Percentiles rank a stretch among this genome's conserved stretches.
These are phyloP conservation scores for Acanthochlamys bracteata DNA, from an alignment of 106 monocot species.

Conservation along the genomic window DNA sequence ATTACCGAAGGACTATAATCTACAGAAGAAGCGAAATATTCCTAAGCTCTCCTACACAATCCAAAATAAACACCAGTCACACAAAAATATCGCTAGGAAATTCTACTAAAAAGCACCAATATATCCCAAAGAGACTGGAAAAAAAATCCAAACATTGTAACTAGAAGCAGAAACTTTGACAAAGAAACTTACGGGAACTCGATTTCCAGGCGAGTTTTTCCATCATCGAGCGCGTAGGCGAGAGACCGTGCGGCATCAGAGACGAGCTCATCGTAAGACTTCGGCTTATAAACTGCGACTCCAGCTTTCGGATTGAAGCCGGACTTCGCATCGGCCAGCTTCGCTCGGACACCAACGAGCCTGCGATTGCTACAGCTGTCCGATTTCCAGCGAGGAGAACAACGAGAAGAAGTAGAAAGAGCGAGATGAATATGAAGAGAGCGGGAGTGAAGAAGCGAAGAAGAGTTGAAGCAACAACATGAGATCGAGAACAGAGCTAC, in stretches of 20 bases:
- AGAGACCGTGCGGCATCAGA: slow-evolving; percentile 75
- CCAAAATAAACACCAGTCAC: too few species aligned
- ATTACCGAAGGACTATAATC: too few species aligned
- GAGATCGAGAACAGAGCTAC: too few species aligned
- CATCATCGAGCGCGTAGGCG: slow-evolving; percentile 61
- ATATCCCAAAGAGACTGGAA: too few species aligned
- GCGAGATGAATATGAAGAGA: neutral
- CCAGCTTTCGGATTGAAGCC: slow-evolving; percentile 36
- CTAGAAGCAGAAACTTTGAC: too few species aligned
- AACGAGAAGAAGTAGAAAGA: neutral
- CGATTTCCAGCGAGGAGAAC: neutral
- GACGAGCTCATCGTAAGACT: slow-evolving; percentile 81
- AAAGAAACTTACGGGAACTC: slow-evolving; percentile 76
- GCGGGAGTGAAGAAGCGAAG: neutral
- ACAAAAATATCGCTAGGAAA: too few species aligned
- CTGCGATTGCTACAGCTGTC: too few species aligned
- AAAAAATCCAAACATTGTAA: too few species aligned
- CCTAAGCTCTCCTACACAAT: too few species aligned
- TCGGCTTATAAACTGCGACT: slow-evolving; percentile 85
- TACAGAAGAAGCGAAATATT: too few species aligned
- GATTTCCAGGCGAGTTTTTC: slow-evolving; percentile 91
- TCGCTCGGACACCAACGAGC: neutral
- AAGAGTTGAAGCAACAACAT: neutral
- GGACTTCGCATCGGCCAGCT: slow-evolving; percentile 4
- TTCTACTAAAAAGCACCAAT: too few species aligned